Percentiles rank a stretch among this genome's conserved stretches.
Conservation (phyloP, 2,329 filamentous ascomycete species). For the Byssoonygena ceratinophila region DNA sequence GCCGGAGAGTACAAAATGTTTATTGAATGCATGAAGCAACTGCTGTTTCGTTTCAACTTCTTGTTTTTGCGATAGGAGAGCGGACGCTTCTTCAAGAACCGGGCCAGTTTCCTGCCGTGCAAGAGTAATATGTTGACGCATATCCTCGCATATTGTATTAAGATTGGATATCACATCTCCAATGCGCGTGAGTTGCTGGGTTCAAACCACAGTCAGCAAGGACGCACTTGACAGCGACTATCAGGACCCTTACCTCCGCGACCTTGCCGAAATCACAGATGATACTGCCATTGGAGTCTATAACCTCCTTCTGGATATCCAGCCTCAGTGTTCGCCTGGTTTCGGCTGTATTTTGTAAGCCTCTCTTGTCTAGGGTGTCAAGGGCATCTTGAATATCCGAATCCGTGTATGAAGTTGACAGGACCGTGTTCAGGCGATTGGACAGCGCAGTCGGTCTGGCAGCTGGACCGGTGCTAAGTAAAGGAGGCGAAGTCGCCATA, state of each 20-base stretch:
- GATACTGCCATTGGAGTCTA: constrained; percentile 82
- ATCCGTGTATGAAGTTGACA: constrained; percentile 88
- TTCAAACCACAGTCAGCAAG: constrained; percentile 12
- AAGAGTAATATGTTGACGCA: constrained; percentile 65
- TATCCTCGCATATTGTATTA: constrained; percentile 68
- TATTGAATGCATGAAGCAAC: constrained; percentile 63
- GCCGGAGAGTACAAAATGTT: constrained; percentile 75
- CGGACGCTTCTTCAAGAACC: constrained; percentile 64
- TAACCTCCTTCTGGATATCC: constrained; percentile 81
- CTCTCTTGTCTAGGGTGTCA: constrained; percentile 61
- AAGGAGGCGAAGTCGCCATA: constrained; percentile 1
- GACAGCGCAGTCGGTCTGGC: constrained; percentile 55
- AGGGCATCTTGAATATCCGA: constrained; percentile 81
- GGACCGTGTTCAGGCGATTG: constrained; percentile 69
- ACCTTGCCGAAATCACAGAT: constrained; percentile 80
- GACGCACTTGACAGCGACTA: too few species aligned
- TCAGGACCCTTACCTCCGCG: constrained; percentile 71
- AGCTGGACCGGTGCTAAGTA: constrained; percentile 1
- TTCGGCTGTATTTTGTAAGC: constrained; percentile 62
- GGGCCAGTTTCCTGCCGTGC: constrained; percentile 64
- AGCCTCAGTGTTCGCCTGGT: constrained; percentile 68
- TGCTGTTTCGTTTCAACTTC: constrained; percentile 71
- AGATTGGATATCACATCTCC: constrained; percentile 66
- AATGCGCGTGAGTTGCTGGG: constrained; percentile 74
- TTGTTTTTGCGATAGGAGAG: constrained; percentile 59